These are phyloP conservation scores for Aspergillus arachidicola DNA, from an alignment of 2,329 filamentous ascomycete species.

Conservation along the genomic window DNA sequence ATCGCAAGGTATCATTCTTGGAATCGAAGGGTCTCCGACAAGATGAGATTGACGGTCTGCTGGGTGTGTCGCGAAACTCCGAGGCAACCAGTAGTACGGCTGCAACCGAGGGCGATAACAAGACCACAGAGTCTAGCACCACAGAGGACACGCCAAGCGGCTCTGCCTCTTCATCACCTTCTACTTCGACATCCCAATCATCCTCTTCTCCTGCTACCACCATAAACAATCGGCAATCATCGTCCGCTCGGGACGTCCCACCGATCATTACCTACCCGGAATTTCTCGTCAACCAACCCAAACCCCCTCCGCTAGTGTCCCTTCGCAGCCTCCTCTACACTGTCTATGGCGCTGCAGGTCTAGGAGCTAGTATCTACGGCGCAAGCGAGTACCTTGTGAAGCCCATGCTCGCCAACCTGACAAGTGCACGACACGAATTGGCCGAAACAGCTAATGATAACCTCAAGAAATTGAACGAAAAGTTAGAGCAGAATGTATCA, in stretches of 20 bases:
- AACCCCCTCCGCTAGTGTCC: slow-evolving; percentile 63
- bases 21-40: slow-evolving; percentile 72
- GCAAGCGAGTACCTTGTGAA: slow-evolving; percentile 61
- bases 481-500: slow-evolving; percentile 56
- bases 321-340: slow-evolving; percentile 59
- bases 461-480: slow-evolving; percentile 58
- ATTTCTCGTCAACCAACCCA: slow-evolving; percentile 61
- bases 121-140: slow-evolving; percentile 4
- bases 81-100: slow-evolving; percentile 27
- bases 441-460: slow-evolving; percentile 54
- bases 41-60: slow-evolving; percentile 68
- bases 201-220: slow-evolving; percentile 10
- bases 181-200: background rate
- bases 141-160: slow-evolving; percentile 5
- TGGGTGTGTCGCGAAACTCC: slow-evolving; percentile 49
- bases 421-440: slow-evolving; percentile 60
- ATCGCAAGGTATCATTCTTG: slow-evolving; percentile 76
- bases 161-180: background rate
- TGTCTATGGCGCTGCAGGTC: slow-evolving; percentile 58
- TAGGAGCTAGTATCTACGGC: slow-evolving; percentile 60
- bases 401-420: slow-evolving; percentile 60
- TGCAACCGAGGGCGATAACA: slow-evolving; percentile 10
- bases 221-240: slow-evolving; percentile 17
- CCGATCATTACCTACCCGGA: slow-evolving; percentile 70
- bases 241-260: slow-evolving; percentile 49